A percentile compares a stretch with the other conserved stretches of the same genome.
Evolutionary conservation across 768 basidiomycete genomes (phyloP).

Genomic region (Rhizopogon vinicolor): DNA sequence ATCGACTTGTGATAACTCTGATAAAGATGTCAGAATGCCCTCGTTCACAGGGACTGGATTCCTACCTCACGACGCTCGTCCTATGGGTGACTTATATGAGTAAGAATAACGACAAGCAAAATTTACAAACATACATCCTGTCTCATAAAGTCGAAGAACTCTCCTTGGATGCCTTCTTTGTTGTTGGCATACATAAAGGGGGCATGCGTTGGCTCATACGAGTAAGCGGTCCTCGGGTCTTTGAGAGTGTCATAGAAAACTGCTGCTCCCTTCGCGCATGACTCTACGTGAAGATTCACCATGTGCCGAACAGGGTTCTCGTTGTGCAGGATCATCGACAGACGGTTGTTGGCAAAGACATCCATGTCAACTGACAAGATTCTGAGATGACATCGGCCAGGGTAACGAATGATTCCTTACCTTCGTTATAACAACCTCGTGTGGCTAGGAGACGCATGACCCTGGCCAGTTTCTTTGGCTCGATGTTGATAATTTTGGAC

Average conservation of each 20-base stretch:
- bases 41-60: not conserved
- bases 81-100: slow-evolving; percentile 3
- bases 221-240: slow-evolving; percentile 15
- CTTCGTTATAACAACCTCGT: slow-evolving; percentile 28
- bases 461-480: slow-evolving; percentile 24
- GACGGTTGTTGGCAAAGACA: slow-evolving; percentile 30
- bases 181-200: slow-evolving; percentile 17
- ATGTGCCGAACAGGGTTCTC: slow-evolving; percentile 18
- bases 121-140: slow-evolving; percentile 11
- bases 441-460: slow-evolving; percentile 25
- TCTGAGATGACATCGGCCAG: not conserved
- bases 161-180: slow-evolving; percentile 14
- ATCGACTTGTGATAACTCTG: slow-evolving; percentile 21
- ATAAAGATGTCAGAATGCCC: not conserved
- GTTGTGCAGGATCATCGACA: slow-evolving; percentile 24
- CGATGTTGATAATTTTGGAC: slow-evolving; percentile 15
- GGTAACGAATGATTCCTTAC: slow-evolving; percentile 5
- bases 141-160: slow-evolving; percentile 21
- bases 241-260: slow-evolving; percentile 23
- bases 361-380: slow-evolving; percentile 20
- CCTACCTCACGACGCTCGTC: slow-evolving; percentile 16
- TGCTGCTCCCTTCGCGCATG: slow-evolving; percentile 10
- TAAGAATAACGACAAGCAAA: not conserved
- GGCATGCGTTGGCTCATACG: slow-evolving; percentile 15
- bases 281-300: slow-evolving; percentile 15